A percentile compares a stretch with the other conserved stretches of the same genome.
These are phyloP conservation scores for Neopestalotiopsis rosae DNA, from an alignment of 2,329 filamentous ascomycete genomes.

Conservation along the genomic window DNA sequence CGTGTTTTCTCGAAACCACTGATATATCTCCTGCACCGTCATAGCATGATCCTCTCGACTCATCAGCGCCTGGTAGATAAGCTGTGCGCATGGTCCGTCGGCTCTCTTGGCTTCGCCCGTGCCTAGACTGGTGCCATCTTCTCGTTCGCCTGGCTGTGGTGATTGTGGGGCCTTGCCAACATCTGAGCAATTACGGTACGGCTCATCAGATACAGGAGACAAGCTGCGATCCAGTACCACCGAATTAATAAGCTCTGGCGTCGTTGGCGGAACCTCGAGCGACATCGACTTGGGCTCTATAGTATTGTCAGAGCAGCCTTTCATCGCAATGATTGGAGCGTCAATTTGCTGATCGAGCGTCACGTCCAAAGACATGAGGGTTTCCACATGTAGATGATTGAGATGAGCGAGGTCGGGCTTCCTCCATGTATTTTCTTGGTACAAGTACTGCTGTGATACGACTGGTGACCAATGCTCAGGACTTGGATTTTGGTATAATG, in stretches of 20 bases:
- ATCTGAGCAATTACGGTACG: conserved; percentile 6
- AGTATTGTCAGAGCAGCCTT: conserved; percentile 12
- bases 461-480: too few relatives aligned
- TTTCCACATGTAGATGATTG: too few relatives aligned
- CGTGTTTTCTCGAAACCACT: conserved; percentile 86
- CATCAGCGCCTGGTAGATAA: conserved; percentile 79
- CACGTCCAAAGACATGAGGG: conserved; percentile 21
- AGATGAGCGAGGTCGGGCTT: too few relatives aligned
- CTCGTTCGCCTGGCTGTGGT: not conserved
- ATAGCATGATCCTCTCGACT: conserved; percentile 70
- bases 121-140: conserved; percentile 27
- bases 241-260: conserved; percentile 17
- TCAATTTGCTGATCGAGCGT: conserved; percentile 22
- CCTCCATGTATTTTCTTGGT: too few relatives aligned
- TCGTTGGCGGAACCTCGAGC: conserved; percentile 18
- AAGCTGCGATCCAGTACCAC: conserved; percentile 14
- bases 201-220: conserved; percentile 19
- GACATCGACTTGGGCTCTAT: conserved; percentile 20
- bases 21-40: conserved; percentile 85
- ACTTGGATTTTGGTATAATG: too few relatives aligned
- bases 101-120: conserved; percentile 33
- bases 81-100: conserved; percentile 77
- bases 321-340: conserved; percentile 10
- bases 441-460: too few relatives aligned
- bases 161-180: conserved; percentile 17